Conservation (phyloP, 225 moss, liverwort and hornwort species). For the Climacium dendroides region DNA sequence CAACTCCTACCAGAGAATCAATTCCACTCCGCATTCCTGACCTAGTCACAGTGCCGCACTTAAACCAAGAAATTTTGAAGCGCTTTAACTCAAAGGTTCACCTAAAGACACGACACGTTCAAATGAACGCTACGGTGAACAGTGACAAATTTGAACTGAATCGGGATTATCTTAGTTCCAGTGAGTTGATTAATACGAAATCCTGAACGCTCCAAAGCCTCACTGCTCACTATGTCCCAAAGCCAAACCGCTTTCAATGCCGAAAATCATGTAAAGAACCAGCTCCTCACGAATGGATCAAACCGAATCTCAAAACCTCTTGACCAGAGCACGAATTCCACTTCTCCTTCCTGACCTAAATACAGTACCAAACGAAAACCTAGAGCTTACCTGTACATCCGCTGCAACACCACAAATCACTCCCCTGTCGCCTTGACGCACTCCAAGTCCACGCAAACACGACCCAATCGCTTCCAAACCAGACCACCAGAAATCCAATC, state of each 20-base stretch:
- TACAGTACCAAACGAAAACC: background rate
- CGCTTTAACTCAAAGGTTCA: background rate
- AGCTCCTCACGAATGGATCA: background rate
- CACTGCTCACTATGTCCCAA: background rate
- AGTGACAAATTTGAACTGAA: background rate
- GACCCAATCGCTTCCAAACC: constrained; percentile 26
- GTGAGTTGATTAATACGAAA: background rate
- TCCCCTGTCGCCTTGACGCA: constrained; percentile 26
- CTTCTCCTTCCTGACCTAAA: background rate
- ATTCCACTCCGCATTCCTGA: background rate
- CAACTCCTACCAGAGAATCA: background rate
- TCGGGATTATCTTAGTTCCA: background rate
- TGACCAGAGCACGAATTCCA: background rate
- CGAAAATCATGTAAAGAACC: background rate
- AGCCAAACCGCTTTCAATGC: background rate
- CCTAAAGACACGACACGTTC: background rate
- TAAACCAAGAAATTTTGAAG: background rate
- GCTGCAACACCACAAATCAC: constrained; percentile 21
- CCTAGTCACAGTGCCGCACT: background rate
- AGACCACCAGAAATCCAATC: constrained; percentile 9
- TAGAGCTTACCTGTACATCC: constrained; percentile 2
- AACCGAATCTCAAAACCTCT: background rate
- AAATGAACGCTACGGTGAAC: background rate
- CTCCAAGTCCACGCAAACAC: constrained; percentile 34
- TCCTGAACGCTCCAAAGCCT: background rate